Evolutionary conservation across 148 eudicot species (phyloP), one percentile per base, ranked within the genome.

Genomic region (Limonium bicolor): DNA sequence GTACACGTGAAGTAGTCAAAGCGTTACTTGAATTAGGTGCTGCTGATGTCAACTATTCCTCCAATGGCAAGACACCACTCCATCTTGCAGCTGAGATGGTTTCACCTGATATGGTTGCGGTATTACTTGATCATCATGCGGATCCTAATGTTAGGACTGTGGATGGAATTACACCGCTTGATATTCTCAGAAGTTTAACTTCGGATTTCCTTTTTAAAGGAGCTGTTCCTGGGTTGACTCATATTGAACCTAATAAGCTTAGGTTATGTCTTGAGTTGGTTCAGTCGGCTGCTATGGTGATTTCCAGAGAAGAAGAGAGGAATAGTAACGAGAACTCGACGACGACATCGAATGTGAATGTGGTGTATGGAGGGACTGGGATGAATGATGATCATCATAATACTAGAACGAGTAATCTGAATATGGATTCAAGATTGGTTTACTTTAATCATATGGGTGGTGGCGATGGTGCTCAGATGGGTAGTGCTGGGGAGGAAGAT

Each of bases 21-120:
- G 97, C 97, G 0, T 30, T 90, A 33, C 70, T 90, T 0, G 97
- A 84, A 32, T 76, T 90, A 0, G 97, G 97, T 0, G 95, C 97
- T 0, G 97, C 88, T 0, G 95, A 90, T 18, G 97, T 90, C 0
- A 78, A 90, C 56, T 84, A 70, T 60, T 80, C 80, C 0, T 93
- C 82, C 0, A 95, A 95, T 0, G 95, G 93, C 0, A 90, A 85
- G 36, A 78, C 93, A 0, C 95, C 99, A 2, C 77, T 90, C 2
- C 99, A 90, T 44, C 14, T 78, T 12, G 99, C 95, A 0, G 84
- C 99, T 0, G 95, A 90, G 60, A 78, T 84, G 99, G 99, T 90
- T 21, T 84, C 93, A 1, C 93, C 99, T 1, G 99, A 90, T 52
- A 84, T 90, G 97, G 99, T 90, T 18, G 87, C 99, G 0, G 99